These are phyloP conservation scores for Apiotrichum gracile DNA, from an alignment of 1,284 basidiomycete genomes.

Conservation along the genomic window DNA sequence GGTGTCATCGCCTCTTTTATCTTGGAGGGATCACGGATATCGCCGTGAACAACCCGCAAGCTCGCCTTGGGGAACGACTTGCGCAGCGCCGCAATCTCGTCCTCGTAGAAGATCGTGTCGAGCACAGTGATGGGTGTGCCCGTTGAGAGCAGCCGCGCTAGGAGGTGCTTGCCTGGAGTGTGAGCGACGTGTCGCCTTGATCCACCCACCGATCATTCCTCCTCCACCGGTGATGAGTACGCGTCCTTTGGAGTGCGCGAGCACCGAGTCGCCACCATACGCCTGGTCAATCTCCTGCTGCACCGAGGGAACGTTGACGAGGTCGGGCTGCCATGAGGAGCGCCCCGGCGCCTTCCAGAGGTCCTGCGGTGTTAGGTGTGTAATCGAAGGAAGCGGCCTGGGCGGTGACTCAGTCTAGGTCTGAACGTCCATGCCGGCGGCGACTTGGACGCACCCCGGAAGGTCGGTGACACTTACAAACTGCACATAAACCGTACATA, in stretches of 20 bases:
- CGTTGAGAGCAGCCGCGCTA: slow-evolving; percentile 15
- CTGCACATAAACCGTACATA: neutral
- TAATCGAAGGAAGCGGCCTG: too few relatives aligned
- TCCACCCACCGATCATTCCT: slow-evolving; percentile 10
- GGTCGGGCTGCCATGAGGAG: neutral
- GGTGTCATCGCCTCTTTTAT: slow-evolving; percentile 16
- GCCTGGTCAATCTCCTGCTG: neutral
- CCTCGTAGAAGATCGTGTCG: slow-evolving; percentile 18
- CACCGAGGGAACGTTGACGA: neutral
- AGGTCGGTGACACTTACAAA: neutral
- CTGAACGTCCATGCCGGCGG: neutral
- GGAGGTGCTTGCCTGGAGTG: slow-evolving; percentile 22
- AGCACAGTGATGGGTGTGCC: slow-evolving; percentile 21
- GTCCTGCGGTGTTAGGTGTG: neutral
- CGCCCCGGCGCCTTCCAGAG: neutral
- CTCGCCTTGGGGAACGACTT: slow-evolving; percentile 6
- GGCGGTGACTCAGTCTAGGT: neutral
- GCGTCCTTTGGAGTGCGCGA: neutral
- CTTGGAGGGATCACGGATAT: slow-evolving; percentile 17
- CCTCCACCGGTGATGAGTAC: slow-evolving; percentile 12
- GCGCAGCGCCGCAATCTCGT: slow-evolving; percentile 18
- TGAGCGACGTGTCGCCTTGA: slow-evolving; percentile 11
- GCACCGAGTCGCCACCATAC: slow-evolving; percentile 2
- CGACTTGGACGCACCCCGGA: neutral
- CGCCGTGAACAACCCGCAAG: slow-evolving; percentile 15